Evolutionary conservation across 768 basidiomycete species (phyloP).

Genomic region (Fomitopsis serialis): DNA sequence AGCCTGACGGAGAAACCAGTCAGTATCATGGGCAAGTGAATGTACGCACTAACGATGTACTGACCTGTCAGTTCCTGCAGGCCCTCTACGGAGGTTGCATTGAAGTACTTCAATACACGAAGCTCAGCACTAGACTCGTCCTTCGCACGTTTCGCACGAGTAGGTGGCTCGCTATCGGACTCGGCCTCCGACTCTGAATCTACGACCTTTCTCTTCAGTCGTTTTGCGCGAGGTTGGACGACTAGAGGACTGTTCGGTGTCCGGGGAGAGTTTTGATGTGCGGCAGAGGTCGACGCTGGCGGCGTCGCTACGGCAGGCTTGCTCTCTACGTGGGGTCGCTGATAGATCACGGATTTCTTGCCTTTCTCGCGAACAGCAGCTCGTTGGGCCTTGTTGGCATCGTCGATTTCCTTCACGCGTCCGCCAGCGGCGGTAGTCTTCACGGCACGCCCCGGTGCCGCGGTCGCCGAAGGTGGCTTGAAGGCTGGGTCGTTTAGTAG

Average conservation of each 20-base stretch:
- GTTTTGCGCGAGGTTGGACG: constrained; percentile 39
- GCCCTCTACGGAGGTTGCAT: constrained; percentile 52
- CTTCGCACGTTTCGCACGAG: constrained; percentile 25
- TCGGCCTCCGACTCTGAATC: constrained; percentile 64
- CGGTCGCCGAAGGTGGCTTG: constrained; percentile 32
- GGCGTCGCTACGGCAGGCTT: constrained; percentile 19
- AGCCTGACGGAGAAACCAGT: constrained; percentile 41
- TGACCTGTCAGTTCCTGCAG: constrained; percentile 73
- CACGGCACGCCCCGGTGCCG: constrained; percentile 18
- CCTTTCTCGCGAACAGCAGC: constrained; percentile 68
- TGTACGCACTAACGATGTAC: constrained; percentile 13
- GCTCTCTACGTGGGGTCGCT: constrained; percentile 47
- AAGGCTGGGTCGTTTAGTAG: constrained; percentile 55
- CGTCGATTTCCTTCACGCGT: constrained; percentile 66
- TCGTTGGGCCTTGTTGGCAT: constrained; percentile 63
- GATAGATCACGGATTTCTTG: constrained; percentile 80
- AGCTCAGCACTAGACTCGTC: constrained; percentile 35
- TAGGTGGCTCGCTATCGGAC: constrained; percentile 39
- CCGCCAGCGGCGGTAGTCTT: constrained; percentile 37
- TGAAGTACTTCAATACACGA: constrained; percentile 65
- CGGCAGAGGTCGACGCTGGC: constrained; percentile 30
- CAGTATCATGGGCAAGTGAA: neutral
- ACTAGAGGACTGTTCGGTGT: constrained; percentile 40
- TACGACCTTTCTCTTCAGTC: constrained; percentile 54
- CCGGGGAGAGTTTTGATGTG: constrained; percentile 31